Conservation (phyloP, 495 filamentous ascomycete species). For the Aspergillus sclerotiicarbonarius region DNA sequence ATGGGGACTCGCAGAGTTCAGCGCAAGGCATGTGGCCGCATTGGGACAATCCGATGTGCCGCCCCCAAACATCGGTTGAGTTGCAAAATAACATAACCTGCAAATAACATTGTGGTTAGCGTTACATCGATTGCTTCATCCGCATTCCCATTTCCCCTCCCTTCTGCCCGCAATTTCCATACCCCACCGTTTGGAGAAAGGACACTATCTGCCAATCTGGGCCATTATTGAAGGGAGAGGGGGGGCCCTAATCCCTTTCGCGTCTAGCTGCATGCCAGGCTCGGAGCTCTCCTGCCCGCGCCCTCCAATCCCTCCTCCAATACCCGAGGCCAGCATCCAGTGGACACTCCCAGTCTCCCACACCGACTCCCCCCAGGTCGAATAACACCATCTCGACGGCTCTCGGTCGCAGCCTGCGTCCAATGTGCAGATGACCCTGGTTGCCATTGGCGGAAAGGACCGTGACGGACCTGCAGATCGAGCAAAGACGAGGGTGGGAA, state of each 20-base stretch:
- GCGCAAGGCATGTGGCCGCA: too few species aligned
- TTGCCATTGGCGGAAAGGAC: conserved; percentile 2
- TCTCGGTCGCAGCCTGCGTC: conserved; percentile 2
- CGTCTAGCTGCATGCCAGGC: conserved; percentile 2
- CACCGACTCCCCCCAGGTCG: conserved; percentile 2
- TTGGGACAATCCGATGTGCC: too few species aligned
- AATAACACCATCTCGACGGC: neutral
- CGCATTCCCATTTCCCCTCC: neutral
- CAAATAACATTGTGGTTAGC: too few species aligned
- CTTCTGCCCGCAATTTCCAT: neutral
- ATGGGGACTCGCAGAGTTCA: too few species aligned
- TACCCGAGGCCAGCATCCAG: neutral
- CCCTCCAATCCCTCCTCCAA: conserved; percentile 7
- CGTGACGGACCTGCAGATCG: conserved; percentile 9
- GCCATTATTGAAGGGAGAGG: neutral
- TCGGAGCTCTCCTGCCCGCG: conserved; percentile 4
- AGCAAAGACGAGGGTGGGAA: conserved; percentile 1
- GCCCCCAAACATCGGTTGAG: too few species aligned
- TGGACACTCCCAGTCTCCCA: neutral
- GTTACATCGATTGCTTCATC: too few species aligned
- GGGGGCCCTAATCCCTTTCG: conserved; percentile 1
- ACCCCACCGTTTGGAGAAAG: conserved; percentile 4
- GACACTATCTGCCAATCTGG: neutral
- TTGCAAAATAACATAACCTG: too few species aligned
- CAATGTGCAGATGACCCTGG: neutral